These are phyloP conservation scores for Monilinia polystroma DNA, from an alignment of 2,329 filamentous ascomycete species.

Conservation along the genomic window DNA sequence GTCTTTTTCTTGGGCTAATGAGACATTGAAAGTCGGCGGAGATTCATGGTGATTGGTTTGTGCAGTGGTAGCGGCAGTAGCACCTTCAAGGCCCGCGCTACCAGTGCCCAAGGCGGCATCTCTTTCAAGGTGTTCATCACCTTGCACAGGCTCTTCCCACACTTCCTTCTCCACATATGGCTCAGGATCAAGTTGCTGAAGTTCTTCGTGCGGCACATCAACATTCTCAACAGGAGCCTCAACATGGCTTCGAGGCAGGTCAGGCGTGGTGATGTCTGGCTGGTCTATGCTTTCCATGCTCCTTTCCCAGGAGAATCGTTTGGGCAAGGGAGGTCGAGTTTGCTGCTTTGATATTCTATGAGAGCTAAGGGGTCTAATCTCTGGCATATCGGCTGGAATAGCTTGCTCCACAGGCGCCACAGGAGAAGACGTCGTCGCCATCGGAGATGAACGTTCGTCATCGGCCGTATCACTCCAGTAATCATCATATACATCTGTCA, in stretches of 20 bases:
- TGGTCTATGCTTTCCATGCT: conserved; percentile 30
- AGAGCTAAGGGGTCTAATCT: conserved; percentile 34
- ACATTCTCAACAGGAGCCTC: conserved; percentile 2
- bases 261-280: neutral
- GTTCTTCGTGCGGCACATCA: neutral
- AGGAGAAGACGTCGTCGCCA: conserved; percentile 10
- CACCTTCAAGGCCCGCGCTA: conserved; percentile 24
- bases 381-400: conserved; percentile 33
- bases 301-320: conserved; percentile 38
- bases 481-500: conserved; percentile 65
- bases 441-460: conserved; percentile 24
- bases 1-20: conserved; percentile 49
- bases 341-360: conserved; percentile 28
- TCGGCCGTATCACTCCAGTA: conserved; percentile 59
- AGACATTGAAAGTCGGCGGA: conserved; percentile 37
- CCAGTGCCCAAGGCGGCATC: conserved; percentile 27
- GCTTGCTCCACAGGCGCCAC: conserved; percentile 15
- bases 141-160: neutral
- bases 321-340: conserved; percentile 26
- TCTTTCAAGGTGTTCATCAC: conserved; percentile 26
- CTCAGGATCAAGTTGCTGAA: neutral
- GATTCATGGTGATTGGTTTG: neutral
- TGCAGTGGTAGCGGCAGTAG: conserved; percentile 17
- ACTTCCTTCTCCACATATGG: conserved; percentile 20
- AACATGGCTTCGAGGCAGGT: neutral